Evolutionary conservation across 192 early-diverging fungal species (phyloP), one percentile per base, ranked within the genome.

Genomic region (Anaeromyces robustus): DNA sequence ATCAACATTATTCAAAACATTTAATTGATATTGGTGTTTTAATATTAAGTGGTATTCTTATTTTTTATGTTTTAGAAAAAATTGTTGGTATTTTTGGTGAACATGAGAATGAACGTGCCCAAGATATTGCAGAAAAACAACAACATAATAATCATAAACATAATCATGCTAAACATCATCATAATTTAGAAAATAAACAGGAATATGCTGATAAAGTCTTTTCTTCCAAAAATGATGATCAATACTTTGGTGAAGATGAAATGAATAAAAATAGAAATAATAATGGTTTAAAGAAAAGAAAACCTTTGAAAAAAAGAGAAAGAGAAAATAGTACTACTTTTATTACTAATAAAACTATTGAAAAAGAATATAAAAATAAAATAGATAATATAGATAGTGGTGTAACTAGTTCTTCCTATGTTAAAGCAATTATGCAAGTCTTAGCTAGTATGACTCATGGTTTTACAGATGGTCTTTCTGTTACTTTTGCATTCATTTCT

Each of bases 361-460:
- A 68, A 68, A 68, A 68, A 26, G 52, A n/a, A 68, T 9, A 68
- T n/a, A 26, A 68, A n/a, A 9, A 22, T 9, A 68, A 68, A 68
- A n/a, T 68, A 11, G 26, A 68, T 68, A n/a, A 9, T 68, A 68
- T 68, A n/a, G 18, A 68, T n/a, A 19, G 28, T 68, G 52, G 18
- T 68, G 52, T 85, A 81, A 30, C 83, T 85, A 12, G 84, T 79
- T 80, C 84, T 83, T 83, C 59, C 41, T 78, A 77, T 77, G 88
- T 93, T 86, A 93, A 91, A 82, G 82, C 92, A 12, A 91, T 91
- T 5, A 79, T 77, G 94, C 94, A 96, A 81, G 85, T 94, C n/a
- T 89, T 96, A 77, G 94, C 94, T 22, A 92, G 93, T 82, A 90
- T 91, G 18, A 89, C 94, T 17, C 94, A 96, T 88, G 94, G 94